A percentile compares a stretch with the other conserved stretches of the same genome.
phyloP scores from a whole-genome alignment of 1,139 yeast genomes.

The Suhomyces bribrorum region DNA sequence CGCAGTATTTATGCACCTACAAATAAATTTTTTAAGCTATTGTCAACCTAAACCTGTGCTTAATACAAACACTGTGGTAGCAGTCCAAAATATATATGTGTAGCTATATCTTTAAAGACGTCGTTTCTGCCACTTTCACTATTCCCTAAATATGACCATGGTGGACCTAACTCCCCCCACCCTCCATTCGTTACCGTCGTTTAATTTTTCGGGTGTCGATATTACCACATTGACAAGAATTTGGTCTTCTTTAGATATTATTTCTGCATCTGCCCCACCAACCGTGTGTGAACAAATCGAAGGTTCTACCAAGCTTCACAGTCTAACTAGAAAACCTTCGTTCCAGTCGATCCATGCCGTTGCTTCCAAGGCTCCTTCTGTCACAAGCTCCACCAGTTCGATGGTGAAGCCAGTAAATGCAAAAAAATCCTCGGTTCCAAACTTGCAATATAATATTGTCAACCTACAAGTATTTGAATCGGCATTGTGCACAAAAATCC shows the following conservation, averaged over 20 bases:
- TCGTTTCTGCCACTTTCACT: neutral
- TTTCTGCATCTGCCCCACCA: slow-evolving; percentile 6
- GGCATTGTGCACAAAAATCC: slow-evolving; percentile 11
- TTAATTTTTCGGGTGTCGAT: slow-evolving; percentile 17
- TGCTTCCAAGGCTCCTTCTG: neutral
- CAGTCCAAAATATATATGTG: neutral
- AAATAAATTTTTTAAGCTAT: neutral
- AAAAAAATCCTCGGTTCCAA: slow-evolving; percentile 4
- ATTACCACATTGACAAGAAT: slow-evolving; percentile 15
- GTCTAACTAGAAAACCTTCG: slow-evolving; percentile 2
- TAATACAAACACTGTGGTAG: neutral
- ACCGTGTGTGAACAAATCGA: neutral
- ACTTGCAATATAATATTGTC: slow-evolving; percentile 11
- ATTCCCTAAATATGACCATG: slow-evolving; percentile 1
- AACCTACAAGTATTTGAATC: slow-evolving; percentile 10
- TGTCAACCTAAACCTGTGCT: neutral
- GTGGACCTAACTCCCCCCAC: slow-evolving; percentile 3
- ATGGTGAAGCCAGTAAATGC: neutral
- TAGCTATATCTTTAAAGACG: too few relatives aligned
- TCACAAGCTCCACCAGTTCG: neutral
- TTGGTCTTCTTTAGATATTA: slow-evolving; percentile 19
- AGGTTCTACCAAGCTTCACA: neutral
- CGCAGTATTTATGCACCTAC: neutral
- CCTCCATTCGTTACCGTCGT: slow-evolving; percentile 3
- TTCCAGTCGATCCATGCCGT: slow-evolving; percentile 3